Evolutionary conservation across 495 filamentous ascomycete species (phyloP), one percentile per base, ranked within the genome.

Genomic region (Tuber calosporum): DNA sequence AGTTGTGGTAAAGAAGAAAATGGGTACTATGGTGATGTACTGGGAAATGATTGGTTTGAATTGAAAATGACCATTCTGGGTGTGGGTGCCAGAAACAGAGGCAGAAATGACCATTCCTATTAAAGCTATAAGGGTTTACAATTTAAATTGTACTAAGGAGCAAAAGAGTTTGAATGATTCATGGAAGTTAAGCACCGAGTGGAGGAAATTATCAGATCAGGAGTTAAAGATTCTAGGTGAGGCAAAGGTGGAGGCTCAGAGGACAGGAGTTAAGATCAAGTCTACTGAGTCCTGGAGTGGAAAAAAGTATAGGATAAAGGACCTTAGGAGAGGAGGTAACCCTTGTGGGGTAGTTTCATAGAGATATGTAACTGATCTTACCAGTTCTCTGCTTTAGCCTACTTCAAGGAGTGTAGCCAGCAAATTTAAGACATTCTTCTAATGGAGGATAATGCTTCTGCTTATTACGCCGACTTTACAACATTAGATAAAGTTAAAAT

Each of bases 221-320:
- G 13, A 42, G 15, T 42, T 42, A 17, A 42, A 42, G 15, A 1
- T 4, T 1, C 41, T 42, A 17, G 1, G 4, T 1, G 11, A 42
- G 15, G 41, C 13, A 42, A 17, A 13, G 41, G 41, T 38, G 2
- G 38, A 38, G 2, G 2, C 41, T 17, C 15, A 17, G 15, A 42
- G 13, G 17, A 42, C 41, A 42, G 41, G 13, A 17, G 4, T 42
- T 17, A 42, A 42, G 41, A 42, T 42, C 2, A 42, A 42, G 15
- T 17, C 41, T 17, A 42, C 1, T 7, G 1, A 45, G 26, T 36
- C 22, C 8, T 68, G 22, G 66, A 45, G 38, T 6, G 40, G 41
- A 20, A 73, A 73, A 37, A 73, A 48, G 22, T 48, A 8, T 22
- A 68, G 68, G 68, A 39, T 68, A 48, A 38, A 70, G 38, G 38